Conservation (phyloP, 2,329 filamentous ascomycete genomes). For the Pezicula rhizophila region DNA sequence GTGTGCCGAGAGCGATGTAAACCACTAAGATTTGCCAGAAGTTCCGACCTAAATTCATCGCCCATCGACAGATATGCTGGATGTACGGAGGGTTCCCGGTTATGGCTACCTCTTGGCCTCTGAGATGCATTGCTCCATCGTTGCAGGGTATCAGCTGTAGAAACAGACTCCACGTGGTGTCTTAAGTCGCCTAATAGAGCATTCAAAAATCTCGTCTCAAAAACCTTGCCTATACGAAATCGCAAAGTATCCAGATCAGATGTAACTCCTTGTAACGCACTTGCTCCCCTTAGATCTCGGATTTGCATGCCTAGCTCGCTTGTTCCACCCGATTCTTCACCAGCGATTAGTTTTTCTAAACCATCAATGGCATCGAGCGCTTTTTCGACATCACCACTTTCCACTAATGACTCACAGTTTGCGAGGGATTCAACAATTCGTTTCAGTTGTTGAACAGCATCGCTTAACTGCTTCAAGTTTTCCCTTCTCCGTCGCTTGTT, state of each 20-base stretch:
- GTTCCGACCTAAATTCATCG: conserved; percentile 61
- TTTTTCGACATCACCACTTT: conserved; percentile 74
- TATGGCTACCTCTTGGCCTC: conserved; percentile 61
- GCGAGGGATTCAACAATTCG: conserved; percentile 70
- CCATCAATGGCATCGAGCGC: conserved; percentile 73
- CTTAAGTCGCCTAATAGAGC: conserved; percentile 74
- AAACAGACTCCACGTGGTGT: conserved; percentile 70
- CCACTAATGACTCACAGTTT: conserved; percentile 73
- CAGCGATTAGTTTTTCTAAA: conserved; percentile 74
- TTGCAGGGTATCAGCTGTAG: conserved; percentile 67
- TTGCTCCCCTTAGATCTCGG: conserved; percentile 69
- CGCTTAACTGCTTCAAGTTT: conserved; percentile 76
- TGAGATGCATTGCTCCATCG: conserved; percentile 78
- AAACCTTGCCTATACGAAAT: conserved; percentile 77
- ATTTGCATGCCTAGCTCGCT: conserved; percentile 27
- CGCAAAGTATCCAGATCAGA: conserved; percentile 71
- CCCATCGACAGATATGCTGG: conserved; percentile 75
- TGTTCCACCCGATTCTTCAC: conserved; percentile 43
- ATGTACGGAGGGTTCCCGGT: conserved; percentile 60
- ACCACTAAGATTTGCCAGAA: conserved; percentile 68
- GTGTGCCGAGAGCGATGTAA: conserved; percentile 78
- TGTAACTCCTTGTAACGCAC: conserved; percentile 73
- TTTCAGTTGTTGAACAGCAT: conserved; percentile 77
- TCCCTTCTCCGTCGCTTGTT: conserved; percentile 75
- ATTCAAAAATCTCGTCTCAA: conserved; percentile 73